A percentile compares a stretch with the other conserved stretches of the same genome.
Evolutionary conservation across 495 filamentous ascomycete genomes (phyloP).

Genomic region (Mycothermus thermophilus): DNA sequence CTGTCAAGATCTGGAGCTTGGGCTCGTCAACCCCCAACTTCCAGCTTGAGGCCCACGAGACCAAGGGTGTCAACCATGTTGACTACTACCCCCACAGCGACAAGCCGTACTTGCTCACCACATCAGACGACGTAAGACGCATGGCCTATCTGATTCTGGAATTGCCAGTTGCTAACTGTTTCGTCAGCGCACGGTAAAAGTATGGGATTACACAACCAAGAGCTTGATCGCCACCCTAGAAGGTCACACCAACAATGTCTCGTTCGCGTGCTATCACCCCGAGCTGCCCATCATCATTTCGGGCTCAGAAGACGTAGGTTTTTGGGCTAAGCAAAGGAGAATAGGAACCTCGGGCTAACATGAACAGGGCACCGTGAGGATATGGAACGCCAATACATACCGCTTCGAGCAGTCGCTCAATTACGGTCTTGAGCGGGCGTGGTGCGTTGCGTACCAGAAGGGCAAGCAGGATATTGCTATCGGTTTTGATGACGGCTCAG

Average conservation of each 20-base stretch:
- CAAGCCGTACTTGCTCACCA: slow-evolving; percentile 93
- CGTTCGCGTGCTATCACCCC: slow-evolving; percentile 95
- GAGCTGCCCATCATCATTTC: slow-evolving; percentile 96
- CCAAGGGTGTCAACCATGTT: slow-evolving; percentile 95
- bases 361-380: slow-evolving; percentile 67
- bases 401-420: slow-evolving; percentile 87
- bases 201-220: slow-evolving; percentile 99
- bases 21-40: slow-evolving; percentile 84
- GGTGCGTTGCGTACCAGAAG: slow-evolving; percentile 92
- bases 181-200: slow-evolving; percentile 61
- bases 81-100: slow-evolving; percentile 95
- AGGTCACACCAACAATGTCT: slow-evolving; percentile 97
- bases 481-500: slow-evolving; percentile 94
- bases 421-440: slow-evolving; percentile 89
- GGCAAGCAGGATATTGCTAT: slow-evolving; percentile 88
- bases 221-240: slow-evolving; percentile 91
- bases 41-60: slow-evolving; percentile 92
- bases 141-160: not conserved
- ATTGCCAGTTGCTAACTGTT: not conserved
- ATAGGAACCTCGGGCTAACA: not conserved
- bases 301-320: slow-evolving; percentile 71
- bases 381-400: slow-evolving; percentile 98
- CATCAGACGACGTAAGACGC: slow-evolving; percentile 58
- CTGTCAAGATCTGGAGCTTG: slow-evolving; percentile 97
- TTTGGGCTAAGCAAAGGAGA: not conserved